Evolutionary conservation across 2,329 filamentous ascomycete genomes (phyloP), one percentile per base, ranked within the genome.

Genomic region (Colletotrichum sp.): DNA sequence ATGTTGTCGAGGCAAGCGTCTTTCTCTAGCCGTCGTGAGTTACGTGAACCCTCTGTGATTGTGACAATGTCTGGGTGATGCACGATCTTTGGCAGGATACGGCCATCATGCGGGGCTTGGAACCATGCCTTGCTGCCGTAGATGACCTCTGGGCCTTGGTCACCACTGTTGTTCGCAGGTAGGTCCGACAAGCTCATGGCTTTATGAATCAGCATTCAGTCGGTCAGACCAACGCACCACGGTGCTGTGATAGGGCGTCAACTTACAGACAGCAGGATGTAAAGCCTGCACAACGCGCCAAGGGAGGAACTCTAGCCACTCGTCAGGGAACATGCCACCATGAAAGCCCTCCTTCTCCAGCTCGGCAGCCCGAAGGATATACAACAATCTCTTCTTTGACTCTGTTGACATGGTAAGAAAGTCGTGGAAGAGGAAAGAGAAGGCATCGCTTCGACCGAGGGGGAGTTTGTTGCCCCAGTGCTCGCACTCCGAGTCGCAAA

Each of bases 201-300:
- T 52, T 2, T 30, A 32, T 21, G 30, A 3, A 61, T n/a, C 1
- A 1, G 32, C 1, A 59, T 9, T 0, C 0, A 0, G 0, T 16
- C 9, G 9, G n/a, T 21, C 28, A 9, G 1, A 7, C 8, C 4
- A 59, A 32, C 7, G 5, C 56, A 59, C 7, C 7, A 3, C 0
- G 7, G 5, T n/a, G 55, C 14, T 26, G 24, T 32, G 16, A 9
- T 13, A 2, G 18, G 4, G 16, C 55, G 28, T 16, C 4, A 18
- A 58, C 64, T n/a, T 36, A 67, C 64, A 16, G 7, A 9, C 34
- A 4, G 4, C 24, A 16, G 64, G 32, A 32, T 59, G 26, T 16
- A 69, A 30, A 18, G 66, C 28, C 52, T 48, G 52, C 32, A 69
- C 34, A 14, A 48, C 18, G 24, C 55, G 52, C 32, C 34, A 59